Base-by-base conservation (phyloP, 768 basidiomycete genomes). In the Tricholomella constricta region DNA sequence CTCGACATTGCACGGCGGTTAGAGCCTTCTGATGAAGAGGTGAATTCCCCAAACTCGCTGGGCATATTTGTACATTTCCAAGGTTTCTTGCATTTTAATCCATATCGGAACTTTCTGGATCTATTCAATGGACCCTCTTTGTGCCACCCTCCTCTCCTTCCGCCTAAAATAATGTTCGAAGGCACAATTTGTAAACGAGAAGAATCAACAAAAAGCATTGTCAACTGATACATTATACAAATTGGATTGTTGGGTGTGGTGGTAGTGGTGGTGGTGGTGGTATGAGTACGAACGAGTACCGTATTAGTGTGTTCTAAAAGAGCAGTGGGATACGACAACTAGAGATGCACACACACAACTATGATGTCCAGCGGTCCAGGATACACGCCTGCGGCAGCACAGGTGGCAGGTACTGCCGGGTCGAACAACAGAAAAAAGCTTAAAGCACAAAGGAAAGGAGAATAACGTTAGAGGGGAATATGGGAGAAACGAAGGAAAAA, bases 1-100 rank as follows among this genome's bases (percentile, higher is more conserved):
- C 55, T 96, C 93, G 19, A 98, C 95, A 0, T 71, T 98, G 44
- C 96, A 98, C 62, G 96, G 96, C 2, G 94, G 94, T 49, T 96
- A 69, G 11, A 25, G 23, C 11, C 20, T 29, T n/a, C n/a, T n/a
- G n/a, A n/a, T n/a, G n/a, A n/a, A n/a, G n/a, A n/a, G n/a, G n/a
- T n/a, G n/a, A n/a, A n/a, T n/a, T n/a, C n/a, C n/a, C n/a, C n/a
- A 15, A 40, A 19, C 2, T 31, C 19, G 27, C 19, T 26, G n/a
- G 26, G 40, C n/a, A n/a, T n/a, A n/a, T n/a, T n/a, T n/a, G n/a
- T n/a, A n/a, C n/a, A n/a, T n/a, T n/a, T n/a, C n/a, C n/a, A n/a
- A n/a, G n/a, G n/a, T n/a, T n/a, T n/a, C n/a, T n/a, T n/a, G n/a
- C n/a, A n/a, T n/a, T n/a, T n/a, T n/a, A n/a, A n/a, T n/a, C n/a